Conservation (phyloP, 306 rosid species). For the Crataegus laevigata region DNA sequence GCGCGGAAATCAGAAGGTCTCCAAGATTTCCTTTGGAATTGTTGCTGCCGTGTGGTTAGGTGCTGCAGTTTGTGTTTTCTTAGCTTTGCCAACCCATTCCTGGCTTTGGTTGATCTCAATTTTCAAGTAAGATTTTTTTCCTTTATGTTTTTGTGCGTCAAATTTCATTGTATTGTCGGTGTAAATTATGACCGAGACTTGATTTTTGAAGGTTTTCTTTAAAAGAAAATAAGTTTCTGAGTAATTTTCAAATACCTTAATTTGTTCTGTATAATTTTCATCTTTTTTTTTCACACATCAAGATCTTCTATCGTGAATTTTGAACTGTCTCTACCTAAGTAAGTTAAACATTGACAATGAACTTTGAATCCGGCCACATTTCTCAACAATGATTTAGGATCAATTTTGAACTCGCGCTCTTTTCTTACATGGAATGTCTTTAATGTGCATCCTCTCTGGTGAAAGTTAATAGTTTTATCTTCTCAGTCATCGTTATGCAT, state of each 20-base stretch:
- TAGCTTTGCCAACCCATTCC: slow-evolving; percentile 55
- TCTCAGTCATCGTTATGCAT: background rate
- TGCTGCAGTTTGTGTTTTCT: slow-evolving; percentile 70
- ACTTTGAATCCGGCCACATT: background rate
- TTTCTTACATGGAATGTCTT: background rate
- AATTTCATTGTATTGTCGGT: background rate
- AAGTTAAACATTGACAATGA: background rate
- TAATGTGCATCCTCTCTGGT: background rate
- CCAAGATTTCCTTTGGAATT: slow-evolving; percentile 46
- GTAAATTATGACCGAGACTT: background rate
- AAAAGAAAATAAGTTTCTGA: no score
- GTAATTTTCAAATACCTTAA: no score
- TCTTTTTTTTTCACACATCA: background rate
- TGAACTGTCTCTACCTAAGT: background rate
- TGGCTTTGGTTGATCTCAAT: slow-evolving; percentile 89
- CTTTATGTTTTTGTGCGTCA: background rate
- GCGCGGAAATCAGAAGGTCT: slow-evolving; percentile 78
- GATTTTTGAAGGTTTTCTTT: background rate
- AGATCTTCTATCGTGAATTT: background rate
- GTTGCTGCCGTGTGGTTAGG: slow-evolving; percentile 51
- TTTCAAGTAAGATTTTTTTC: slow-evolving; percentile 52
- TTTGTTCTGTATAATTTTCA: background rate
- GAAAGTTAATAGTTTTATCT: background rate
- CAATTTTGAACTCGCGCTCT: background rate
- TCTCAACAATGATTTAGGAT: background rate